phyloP scores from a whole-genome alignment of 805 yeast species.

The Candida tibetensis region DNA sequence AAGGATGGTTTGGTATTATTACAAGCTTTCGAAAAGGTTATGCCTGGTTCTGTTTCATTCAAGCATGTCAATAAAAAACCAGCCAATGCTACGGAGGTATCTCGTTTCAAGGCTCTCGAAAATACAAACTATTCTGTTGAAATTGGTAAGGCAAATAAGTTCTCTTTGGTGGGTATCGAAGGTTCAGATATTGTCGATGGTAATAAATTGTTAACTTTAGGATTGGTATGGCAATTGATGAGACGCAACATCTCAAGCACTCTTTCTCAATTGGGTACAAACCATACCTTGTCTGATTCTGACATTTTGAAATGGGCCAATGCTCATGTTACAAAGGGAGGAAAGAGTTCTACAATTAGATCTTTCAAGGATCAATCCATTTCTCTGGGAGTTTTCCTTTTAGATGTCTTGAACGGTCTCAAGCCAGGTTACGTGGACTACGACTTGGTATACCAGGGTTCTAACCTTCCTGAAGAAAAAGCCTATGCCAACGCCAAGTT shows the following conservation, averaged over 20 bases:
- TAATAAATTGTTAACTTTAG: conserved; percentile 81
- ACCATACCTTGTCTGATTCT: conserved; percentile 57
- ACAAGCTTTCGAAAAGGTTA: conserved; percentile 93
- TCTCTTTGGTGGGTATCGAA: conserved; percentile 95
- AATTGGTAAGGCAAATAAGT: conserved; percentile 86
- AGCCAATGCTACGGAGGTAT: conserved; percentile 66
- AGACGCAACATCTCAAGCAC: conserved; percentile 90
- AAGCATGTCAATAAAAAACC: conserved; percentile 84
- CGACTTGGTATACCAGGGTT: conserved; percentile 79
- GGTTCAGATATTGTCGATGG: conserved; percentile 98
- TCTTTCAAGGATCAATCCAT: conserved; percentile 82
- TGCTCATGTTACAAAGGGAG: conserved; percentile 79
- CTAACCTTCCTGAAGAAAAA: conserved; percentile 66
- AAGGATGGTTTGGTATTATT: conserved; percentile 87
- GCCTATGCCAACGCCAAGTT: conserved; percentile 91
- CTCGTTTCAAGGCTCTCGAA: conserved; percentile 92
- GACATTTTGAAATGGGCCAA: conserved; percentile 96
- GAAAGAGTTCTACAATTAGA: conserved; percentile 67
- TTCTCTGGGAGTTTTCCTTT: conserved; percentile 73
- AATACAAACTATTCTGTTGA: conserved; percentile 98
- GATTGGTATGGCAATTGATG: conserved; percentile 98
- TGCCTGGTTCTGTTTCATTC: conserved; percentile 85
- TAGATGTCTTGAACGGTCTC: conserved; percentile 88
- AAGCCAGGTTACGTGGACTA: conserved; percentile 98
- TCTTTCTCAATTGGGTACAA: conserved; percentile 69